phyloP scores from a whole-genome alignment of 108 stramenopile species.

The Cyclotella cryptica region DNA sequence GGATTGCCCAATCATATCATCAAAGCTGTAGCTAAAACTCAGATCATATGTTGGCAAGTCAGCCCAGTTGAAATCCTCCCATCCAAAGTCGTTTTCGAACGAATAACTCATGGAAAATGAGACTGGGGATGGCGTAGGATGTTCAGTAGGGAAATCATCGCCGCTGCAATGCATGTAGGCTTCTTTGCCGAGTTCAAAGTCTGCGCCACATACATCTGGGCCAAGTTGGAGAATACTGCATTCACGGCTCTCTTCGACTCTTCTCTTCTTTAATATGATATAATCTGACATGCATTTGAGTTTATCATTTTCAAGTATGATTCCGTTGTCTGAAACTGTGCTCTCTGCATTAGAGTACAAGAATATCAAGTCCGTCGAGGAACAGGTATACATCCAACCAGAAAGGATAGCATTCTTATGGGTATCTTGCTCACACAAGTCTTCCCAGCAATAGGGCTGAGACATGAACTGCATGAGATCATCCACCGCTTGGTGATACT shows the following conservation, averaged over 20 bases:
- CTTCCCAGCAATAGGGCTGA: slow-evolving; percentile 39
- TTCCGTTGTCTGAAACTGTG: neutral
- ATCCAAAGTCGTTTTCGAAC: neutral
- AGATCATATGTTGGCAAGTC: slow-evolving; percentile 13
- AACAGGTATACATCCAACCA: slow-evolving; percentile 42
- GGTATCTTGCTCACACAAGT: slow-evolving; percentile 20
- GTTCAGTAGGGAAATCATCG: neutral
- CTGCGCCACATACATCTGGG: slow-evolving; percentile 8
- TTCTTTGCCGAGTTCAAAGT: slow-evolving; percentile 18
- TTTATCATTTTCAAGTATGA: slow-evolving; percentile 26
- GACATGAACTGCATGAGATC: slow-evolving; percentile 26
- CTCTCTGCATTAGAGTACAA: slow-evolving; percentile 6
- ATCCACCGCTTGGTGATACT: slow-evolving; percentile 9
- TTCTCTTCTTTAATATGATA: slow-evolving; percentile 13
- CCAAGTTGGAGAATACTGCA: slow-evolving; percentile 22
- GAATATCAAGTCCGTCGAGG: slow-evolving; percentile 25
- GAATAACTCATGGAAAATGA: slow-evolving; percentile 37
- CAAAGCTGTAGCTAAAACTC: slow-evolving; percentile 17
- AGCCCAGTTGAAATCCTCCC: slow-evolving; percentile 15
- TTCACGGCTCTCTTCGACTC: neutral
- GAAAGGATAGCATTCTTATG: slow-evolving; percentile 17
- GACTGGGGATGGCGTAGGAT: slow-evolving; percentile 12
- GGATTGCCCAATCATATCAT: slow-evolving; percentile 5
- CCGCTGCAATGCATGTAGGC: slow-evolving; percentile 32
- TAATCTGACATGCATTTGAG: slow-evolving; percentile 38